phyloP scores from a whole-genome alignment of 108 stramenopile species.

The Discostella stelligeroides region DNA sequence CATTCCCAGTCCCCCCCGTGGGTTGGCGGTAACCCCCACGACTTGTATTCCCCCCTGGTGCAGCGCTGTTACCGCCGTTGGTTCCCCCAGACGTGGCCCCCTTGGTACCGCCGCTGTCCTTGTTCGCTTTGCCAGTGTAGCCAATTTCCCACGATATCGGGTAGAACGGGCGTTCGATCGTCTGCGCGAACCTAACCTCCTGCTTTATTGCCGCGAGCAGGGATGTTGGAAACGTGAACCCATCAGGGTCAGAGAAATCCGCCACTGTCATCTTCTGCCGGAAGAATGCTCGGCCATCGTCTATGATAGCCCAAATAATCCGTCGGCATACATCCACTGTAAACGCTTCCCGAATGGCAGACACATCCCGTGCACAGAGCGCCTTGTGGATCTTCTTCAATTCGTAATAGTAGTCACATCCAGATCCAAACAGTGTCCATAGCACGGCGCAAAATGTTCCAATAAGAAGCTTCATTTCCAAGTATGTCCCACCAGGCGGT shows the following conservation, averaged over 20 bases:
- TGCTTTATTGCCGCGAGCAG: background rate
- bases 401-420: background rate
- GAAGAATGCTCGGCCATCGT: background rate
- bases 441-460: background rate
- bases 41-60: background rate
- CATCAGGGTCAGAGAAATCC: background rate
- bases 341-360: background rate
- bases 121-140: too few species aligned
- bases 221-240: background rate
- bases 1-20: background rate
- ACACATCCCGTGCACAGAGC: background rate
- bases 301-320: background rate
- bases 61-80: background rate
- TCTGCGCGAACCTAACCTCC: background rate
- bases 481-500: background rate
- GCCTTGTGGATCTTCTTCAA: background rate
- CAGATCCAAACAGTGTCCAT: background rate
- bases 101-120: too few species aligned
- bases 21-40: too few species aligned
- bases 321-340: too few species aligned
- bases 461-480: background rate
- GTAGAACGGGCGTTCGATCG: background rate
- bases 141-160: background rate
- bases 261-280: background rate
- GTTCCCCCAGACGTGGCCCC: too few species aligned